phyloP scores from a whole-genome alignment of 2,329 filamentous ascomycete genomes.

The Aureobasidium sp. region DNA sequence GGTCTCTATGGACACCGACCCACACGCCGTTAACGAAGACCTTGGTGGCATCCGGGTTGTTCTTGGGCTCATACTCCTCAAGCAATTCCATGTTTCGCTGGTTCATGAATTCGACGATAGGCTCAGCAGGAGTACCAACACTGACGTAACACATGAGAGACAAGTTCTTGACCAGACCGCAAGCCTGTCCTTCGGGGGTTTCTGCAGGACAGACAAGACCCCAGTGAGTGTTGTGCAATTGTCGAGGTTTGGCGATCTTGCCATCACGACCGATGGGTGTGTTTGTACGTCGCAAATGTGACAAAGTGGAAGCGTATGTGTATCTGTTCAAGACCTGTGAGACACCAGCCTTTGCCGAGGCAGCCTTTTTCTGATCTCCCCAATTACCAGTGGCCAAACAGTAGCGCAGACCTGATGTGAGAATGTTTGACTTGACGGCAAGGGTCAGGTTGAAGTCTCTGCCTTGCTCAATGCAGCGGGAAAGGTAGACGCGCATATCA shows the following conservation, averaged over 20 bases:
- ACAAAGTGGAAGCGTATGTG: conserved; percentile 91
- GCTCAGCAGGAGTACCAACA: conserved; percentile 82
- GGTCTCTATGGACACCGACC: conserved; percentile 91
- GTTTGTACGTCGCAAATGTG: conserved; percentile 93
- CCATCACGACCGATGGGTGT: conserved; percentile 96
- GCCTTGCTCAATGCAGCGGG: conserved; percentile 82
- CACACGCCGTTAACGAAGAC: conserved; percentile 97
- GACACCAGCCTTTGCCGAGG: conserved; percentile 88
- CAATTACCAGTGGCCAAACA: conserved; percentile 96
- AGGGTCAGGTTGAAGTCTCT: conserved; percentile 84
- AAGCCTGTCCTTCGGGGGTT: conserved; percentile 96
- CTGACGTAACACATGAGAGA: conserved; percentile 98
- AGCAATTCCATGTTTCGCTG: conserved; percentile 92
- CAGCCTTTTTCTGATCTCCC: conserved; percentile 98
- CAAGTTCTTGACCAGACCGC: conserved; percentile 94
- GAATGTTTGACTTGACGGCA: conserved; percentile 80
- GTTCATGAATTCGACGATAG: conserved; percentile 91
- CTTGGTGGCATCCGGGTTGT: conserved; percentile 86
- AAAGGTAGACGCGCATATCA: conserved; percentile 83
- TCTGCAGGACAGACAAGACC: conserved; percentile 94
- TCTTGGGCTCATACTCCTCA: conserved; percentile 66
- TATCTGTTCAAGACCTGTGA: conserved; percentile 97
- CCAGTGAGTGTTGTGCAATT: conserved; percentile 98
- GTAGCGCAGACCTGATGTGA: conserved; percentile 93
- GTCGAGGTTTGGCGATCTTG: conserved; percentile 94